phyloP scores from a whole-genome alignment of 164 flowering plant genomes.

The Stephania japonica region DNA sequence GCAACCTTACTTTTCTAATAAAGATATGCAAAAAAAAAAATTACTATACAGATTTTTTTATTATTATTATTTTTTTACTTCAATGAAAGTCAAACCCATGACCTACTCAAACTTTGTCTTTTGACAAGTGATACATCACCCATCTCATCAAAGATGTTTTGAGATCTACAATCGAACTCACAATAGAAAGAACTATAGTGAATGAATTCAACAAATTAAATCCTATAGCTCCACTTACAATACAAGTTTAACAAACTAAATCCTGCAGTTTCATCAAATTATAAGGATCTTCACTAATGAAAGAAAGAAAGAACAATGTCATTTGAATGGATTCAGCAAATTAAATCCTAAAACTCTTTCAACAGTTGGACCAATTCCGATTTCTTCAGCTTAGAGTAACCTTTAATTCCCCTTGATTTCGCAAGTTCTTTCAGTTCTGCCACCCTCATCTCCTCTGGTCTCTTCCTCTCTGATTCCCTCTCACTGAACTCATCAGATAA shows the following conservation, averaged over 20 bases:
- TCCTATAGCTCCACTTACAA: too few species aligned
- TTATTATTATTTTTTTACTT: too few species aligned
- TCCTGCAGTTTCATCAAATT: background rate
- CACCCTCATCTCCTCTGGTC: conserved; percentile 45
- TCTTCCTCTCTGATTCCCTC: conserved; percentile 10
- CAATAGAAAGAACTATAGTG: too few species aligned
- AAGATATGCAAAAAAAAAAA: too few species aligned
- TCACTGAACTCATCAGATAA: conserved; percentile 4
- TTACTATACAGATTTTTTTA: too few species aligned
- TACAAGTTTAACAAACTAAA: background rate
- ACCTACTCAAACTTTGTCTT: too few species aligned
- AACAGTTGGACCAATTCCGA: conserved; percentile 47
- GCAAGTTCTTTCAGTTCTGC: conserved; percentile 53
- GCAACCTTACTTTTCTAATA: too few species aligned
- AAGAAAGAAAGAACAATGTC: too few species aligned
- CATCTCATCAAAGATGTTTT: too few species aligned
- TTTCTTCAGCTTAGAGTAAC: conserved; percentile 64
- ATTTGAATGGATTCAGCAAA: background rate
- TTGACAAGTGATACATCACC: too few species aligned
- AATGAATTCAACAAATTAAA: background rate
- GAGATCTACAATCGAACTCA: too few species aligned
- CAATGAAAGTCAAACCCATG: too few species aligned
- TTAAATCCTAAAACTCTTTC: conserved; percentile 6
- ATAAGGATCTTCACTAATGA: background rate
- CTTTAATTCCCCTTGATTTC: conserved; percentile 52